Percentiles rank a stretch among this genome's conserved stretches.
phyloP scores from a whole-genome alignment of 2,329 filamentous ascomycete genomes.

The Fusarium sarcochroum region DNA sequence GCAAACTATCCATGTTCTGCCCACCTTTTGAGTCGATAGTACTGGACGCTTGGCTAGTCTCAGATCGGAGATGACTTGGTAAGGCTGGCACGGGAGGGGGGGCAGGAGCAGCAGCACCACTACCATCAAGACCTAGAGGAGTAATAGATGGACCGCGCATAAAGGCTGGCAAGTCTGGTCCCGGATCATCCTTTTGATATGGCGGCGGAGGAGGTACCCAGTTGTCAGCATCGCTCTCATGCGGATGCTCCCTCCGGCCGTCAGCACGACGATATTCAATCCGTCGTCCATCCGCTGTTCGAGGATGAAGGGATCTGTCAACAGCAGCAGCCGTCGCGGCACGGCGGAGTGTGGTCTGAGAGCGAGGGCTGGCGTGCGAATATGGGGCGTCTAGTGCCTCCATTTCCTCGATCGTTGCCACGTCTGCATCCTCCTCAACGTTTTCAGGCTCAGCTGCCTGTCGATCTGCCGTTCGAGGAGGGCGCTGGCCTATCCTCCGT shows the following conservation, averaged over 20 bases:
- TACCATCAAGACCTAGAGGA: conserved; percentile 50
- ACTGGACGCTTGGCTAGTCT: not conserved
- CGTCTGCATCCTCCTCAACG: conserved; percentile 60
- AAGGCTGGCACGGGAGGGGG: conserved; percentile 31
- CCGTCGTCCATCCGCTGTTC: conserved; percentile 65
- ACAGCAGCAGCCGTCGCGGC: conserved; percentile 83
- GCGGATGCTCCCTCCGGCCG: conserved; percentile 79
- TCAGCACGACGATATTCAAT: conserved; percentile 78
- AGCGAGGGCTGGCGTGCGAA: conserved; percentile 79
- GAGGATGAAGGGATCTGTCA: conserved; percentile 76
- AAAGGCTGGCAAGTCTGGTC: conserved; percentile 67
- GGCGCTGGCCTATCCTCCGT: conserved; percentile 59
- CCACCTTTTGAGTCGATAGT: conserved; percentile 19
- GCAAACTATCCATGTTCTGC: conserved; percentile 13
- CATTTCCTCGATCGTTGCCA: conserved; percentile 67
- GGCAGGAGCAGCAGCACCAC: conserved; percentile 46
- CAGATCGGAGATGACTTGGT: conserved; percentile 13
- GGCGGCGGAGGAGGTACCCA: conserved; percentile 90
- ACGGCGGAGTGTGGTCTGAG: conserved; percentile 77
- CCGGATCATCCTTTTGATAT: conserved; percentile 77
- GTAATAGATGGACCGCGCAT: conserved; percentile 64
- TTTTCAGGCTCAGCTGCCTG: conserved; percentile 39
- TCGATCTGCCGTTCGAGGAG: conserved; percentile 16
- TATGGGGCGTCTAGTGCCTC: conserved; percentile 79
- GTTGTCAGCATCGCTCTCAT: conserved; percentile 89